Evolutionary conservation across 257 asterid genomes (phyloP).

Genomic region (Anisodus acutangulus): DNA sequence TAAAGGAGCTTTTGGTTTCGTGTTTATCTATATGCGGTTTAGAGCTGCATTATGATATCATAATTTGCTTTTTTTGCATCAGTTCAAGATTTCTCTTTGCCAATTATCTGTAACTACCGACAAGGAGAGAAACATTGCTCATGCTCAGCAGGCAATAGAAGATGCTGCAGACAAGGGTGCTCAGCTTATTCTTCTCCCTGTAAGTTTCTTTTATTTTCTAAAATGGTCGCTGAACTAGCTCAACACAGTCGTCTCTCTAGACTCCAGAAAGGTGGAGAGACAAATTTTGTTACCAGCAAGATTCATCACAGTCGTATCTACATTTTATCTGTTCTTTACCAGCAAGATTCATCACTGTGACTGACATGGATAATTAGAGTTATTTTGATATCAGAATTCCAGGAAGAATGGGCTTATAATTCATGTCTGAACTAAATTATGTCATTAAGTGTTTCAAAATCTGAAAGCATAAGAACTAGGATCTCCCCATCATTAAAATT

Average conservation of each 20-base stretch:
- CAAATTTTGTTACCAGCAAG: conserved; percentile 1
- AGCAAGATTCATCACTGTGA: conserved; percentile 1
- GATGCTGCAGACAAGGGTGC: conserved; percentile 77
- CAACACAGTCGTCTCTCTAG: neutral
- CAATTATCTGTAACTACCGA: conserved; percentile 70
- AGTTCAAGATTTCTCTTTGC: conserved; percentile 90
- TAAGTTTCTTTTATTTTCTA: conserved; percentile 39
- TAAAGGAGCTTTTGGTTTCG: neutral
- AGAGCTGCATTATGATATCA: conserved; percentile 13
- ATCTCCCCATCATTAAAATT: neutral
- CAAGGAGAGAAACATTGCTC: conserved; percentile 69
- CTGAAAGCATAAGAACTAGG: neutral
- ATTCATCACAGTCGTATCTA: neutral
- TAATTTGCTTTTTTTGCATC: conserved; percentile 37
- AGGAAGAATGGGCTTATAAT: neutral
- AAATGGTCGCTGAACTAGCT: neutral
- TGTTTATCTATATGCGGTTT: neutral
- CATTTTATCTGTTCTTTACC: conserved; percentile 6
- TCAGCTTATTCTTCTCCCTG: conserved; percentile 82
- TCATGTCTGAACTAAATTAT: conserved; percentile 1
- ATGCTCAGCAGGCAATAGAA: conserved; percentile 64
- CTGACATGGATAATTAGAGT: neutral
- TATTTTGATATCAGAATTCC: neutral
- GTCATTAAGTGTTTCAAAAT: neutral
- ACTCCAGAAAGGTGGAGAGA: conserved; percentile 2